These are phyloP conservation scores for Cutaneotrichosporon daszewskae DNA, from an alignment of 1,284 basidiomycete species.

Conservation along the genomic window DNA sequence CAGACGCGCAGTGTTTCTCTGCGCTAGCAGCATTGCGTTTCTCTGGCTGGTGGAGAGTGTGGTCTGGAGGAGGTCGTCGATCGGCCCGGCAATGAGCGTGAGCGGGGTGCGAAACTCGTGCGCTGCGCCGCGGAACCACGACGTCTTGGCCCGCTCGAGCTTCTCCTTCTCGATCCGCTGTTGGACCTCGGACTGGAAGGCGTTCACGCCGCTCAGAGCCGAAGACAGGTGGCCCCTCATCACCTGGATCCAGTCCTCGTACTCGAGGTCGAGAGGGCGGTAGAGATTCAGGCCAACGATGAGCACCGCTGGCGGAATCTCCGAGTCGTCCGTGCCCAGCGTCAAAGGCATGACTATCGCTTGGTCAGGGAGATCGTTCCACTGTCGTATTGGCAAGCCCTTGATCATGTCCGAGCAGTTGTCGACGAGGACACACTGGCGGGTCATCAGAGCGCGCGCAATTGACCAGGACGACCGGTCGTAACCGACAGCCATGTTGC, in stretches of 20 bases:
- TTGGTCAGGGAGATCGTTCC: conserved; percentile 38
- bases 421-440: conserved; percentile 41
- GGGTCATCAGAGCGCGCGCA: conserved; percentile 31
- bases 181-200: conserved; percentile 38
- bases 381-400: conserved; percentile 38
- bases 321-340: not conserved
- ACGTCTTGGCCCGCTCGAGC: conserved; percentile 45
- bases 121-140: conserved; percentile 44
- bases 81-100: conserved; percentile 36
- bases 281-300: conserved; percentile 47
- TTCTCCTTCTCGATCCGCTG: conserved; percentile 38
- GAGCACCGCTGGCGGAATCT: conserved; percentile 42
- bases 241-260: conserved; percentile 38
- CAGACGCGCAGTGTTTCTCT: conserved; percentile 37
- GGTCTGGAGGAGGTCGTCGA: conserved; percentile 30
- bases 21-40: conserved; percentile 13
- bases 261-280: conserved; percentile 36
- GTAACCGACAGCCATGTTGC: too few relatives aligned
- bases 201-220: conserved; percentile 33
- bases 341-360: conserved; percentile 9
- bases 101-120: conserved; percentile 46
- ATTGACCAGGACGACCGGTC: conserved; percentile 32
- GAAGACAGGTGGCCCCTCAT: conserved; percentile 35
- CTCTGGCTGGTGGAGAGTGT: conserved; percentile 23
- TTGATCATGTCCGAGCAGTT: conserved; percentile 33